Conservation (phyloP, 176 grass and related monocot species). For the Lolium perenne region DNA sequence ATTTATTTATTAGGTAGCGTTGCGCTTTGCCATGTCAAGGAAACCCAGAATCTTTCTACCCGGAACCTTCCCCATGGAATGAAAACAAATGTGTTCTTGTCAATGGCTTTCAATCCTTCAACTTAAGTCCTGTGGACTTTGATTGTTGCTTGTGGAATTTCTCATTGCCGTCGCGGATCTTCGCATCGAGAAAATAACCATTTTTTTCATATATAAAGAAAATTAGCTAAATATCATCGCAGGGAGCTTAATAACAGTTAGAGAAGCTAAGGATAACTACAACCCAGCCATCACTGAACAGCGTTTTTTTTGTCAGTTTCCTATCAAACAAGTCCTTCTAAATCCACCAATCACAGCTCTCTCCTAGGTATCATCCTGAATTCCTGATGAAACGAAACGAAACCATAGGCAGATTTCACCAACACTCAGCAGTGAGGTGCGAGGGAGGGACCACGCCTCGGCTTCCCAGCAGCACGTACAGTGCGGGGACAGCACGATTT, state of each 20-base stretch:
- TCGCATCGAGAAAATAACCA: too few relatives aligned
- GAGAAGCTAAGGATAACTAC: not conserved
- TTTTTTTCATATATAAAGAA: not conserved
- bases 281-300: not conserved
- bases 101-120: constrained; percentile 5
- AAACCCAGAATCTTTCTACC: not conserved
- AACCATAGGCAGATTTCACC: not conserved
- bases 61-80: not conserved
- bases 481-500: not conserved
- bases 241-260: not conserved
- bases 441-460: not conserved
- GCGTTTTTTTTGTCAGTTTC: not conserved
- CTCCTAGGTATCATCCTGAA: not conserved
- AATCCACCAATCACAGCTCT: not conserved
- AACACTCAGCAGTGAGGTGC: not conserved
- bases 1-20: not conserved
- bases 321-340: not conserved
- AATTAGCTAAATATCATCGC: not conserved
- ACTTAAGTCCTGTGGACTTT: not conserved
- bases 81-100: constrained; percentile 27
- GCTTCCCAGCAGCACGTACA: not conserved
- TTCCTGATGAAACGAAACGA: not conserved
- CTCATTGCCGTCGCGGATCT: not conserved
- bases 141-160: not conserved
- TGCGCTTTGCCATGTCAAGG: not conserved